Evolutionary conservation across 1,284 basidiomycete species (phyloP).

Genomic region (Puccinia hordei): DNA sequence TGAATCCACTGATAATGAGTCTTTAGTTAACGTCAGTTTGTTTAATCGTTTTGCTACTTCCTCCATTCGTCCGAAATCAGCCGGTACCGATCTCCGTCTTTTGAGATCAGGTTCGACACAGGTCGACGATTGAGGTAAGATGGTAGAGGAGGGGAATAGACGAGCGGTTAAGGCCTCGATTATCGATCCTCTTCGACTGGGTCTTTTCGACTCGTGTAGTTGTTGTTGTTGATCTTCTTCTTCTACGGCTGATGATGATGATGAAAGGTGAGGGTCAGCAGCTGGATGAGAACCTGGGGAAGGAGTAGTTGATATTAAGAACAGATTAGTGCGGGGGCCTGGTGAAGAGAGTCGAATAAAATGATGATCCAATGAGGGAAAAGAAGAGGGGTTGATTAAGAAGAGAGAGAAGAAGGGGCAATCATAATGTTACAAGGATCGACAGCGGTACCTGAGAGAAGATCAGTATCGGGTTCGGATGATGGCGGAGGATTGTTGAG

Average conservation of each 20-base stretch:
- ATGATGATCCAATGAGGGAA: not conserved
- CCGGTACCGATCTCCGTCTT: not conserved
- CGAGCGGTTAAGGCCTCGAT: constrained; percentile 6
- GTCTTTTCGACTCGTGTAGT: not conserved
- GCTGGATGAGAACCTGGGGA: too few species aligned
- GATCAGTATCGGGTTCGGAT: not conserved
- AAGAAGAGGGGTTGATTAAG: not conserved
- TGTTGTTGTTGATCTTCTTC: too few species aligned
- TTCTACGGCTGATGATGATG: not conserved
- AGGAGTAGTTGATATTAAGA: too few species aligned
- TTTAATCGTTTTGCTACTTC: not conserved
- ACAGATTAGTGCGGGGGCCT: not conserved
- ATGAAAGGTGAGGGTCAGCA: not conserved
- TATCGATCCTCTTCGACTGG: constrained; percentile 4
- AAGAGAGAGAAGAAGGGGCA: constrained; percentile 1
- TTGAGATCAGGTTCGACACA: too few species aligned
- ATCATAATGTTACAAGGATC: constrained; percentile 13
- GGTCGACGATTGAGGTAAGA: not conserved
- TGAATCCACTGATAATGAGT: not conserved
- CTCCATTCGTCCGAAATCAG: not conserved
- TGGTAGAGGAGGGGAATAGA: not conserved
- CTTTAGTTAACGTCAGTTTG: not conserved
- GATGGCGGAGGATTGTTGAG: not conserved
- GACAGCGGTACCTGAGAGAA: constrained; percentile 24
- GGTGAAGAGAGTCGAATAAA: not conserved